Base-by-base conservation (phyloP, 805 yeast genomes). In the Nakazawaea ernobii region DNA sequence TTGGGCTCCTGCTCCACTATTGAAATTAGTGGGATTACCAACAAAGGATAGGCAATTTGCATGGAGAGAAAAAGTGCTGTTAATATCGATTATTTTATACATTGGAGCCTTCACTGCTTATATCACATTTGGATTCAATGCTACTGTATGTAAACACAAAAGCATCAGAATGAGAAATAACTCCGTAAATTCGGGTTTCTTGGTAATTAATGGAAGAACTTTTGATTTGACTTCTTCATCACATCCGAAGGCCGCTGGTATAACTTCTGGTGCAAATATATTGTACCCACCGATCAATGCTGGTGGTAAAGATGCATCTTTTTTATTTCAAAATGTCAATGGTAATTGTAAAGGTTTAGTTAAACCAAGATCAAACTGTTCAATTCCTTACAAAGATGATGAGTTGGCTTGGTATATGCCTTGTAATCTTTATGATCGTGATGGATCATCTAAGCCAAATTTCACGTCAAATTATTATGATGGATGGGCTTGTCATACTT, bases 391-490 rank as follows among this genome's bases (percentile, higher is more conserved):
- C 52, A 71, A 77, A 48, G 73, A 68, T 36, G 75, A 77, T 30
- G 73, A 77, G 29, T 63, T 92, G 55, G 97, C 95, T 14, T 91
- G 97, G 96, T 94, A 94, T 67, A 89, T 91, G 84, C 98, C 99
- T 3, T 94, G 99, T 70, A 81, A 83, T 55, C 52, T 86, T 30
- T 69, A 78, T 45, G 65, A 69, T 37, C 84, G 79, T 55, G 87
- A 88, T 61, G 96, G 96, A 4, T 74, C 94, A 1, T 64, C 86
- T 2, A 48, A 65, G 28, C 86, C 87, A 35, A 86, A 86, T 61
- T 74, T 74, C 52, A 77, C 90, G 1, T 63, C 68, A 28, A 74
- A 73, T 17, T 80, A 81, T 59, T 91, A 90, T 62, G 67, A 73
- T 41, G 97, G 97, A 8, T 90, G 87, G 79, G 95, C 92, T 1